Evolutionary conservation across 495 filamentous ascomycete species (phyloP), one percentile per base, ranked within the genome.

Genomic region (Chaetomium cochliodes): DNA sequence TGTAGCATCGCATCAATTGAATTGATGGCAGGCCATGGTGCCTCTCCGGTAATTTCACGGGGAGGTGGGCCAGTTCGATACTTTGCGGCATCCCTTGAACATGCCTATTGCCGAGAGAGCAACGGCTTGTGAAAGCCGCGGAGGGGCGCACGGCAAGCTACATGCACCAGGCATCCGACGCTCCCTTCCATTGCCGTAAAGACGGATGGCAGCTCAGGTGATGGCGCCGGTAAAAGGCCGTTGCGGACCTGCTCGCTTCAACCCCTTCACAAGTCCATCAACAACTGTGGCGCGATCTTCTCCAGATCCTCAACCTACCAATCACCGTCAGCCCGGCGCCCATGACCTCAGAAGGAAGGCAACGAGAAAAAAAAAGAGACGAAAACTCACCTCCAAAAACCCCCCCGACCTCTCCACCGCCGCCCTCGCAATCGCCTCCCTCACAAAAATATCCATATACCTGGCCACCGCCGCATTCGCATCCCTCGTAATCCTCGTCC

Each of bases 361-460:
- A 13, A 52, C 49, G 20, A 16, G 28, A 3, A 13, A 44, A 0
- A 47, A n/a, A 12, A 37, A 8, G 28, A 30, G 26, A 65, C 64
- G 42, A 51, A 50, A 18, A 75, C 86, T 73, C 58, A 92, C 90
- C 85, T 96, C 90, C 67, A 94, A 75, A 73, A 93, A 92, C 37
- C 81, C 85, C 64, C 84, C 85, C 22, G 74, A 77, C 71, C 86
- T 86, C 80, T 90, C 90, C 64, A 83, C 85, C 9, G 87, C 87
- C 46, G 91, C 88, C 74, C 94, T 73, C 30, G 92, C 92, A 70
- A 98, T 86, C 33, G 92, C 92, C 79, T 98, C 94, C 66, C 90
- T 82, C 62, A 97, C 90, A 81, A 97, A 98, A 15, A 90, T 87
- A 78, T 96, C 91, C 72, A 97, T 84, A 72, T 98, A 98, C 78